phyloP scores from a whole-genome alignment of 2,329 filamentous ascomycete species.

The Akanthomyces uredinophilus region DNA sequence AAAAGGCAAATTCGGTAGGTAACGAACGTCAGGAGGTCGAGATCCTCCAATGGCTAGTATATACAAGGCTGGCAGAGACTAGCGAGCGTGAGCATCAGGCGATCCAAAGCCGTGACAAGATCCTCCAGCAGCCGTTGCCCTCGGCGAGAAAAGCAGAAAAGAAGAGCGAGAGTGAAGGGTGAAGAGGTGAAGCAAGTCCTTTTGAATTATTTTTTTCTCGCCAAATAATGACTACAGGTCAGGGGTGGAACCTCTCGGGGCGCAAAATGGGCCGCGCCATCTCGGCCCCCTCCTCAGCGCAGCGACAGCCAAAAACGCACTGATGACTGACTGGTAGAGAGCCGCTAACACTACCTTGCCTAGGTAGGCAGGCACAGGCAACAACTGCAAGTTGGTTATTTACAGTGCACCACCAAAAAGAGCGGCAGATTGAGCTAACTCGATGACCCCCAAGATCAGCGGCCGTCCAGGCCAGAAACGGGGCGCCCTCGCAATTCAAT shows the following conservation, averaged over 20 bases:
- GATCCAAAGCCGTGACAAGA: conserved; percentile 22
- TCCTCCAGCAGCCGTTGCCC: conserved; percentile 14
- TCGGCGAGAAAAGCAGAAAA: conserved; percentile 6
- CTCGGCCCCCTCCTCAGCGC: conserved; percentile 8
- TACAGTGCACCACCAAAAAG: background rate
- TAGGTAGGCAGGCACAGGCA: too few relatives aligned
- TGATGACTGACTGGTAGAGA: background rate
- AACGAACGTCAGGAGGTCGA: conserved; percentile 17
- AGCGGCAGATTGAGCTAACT: background rate
- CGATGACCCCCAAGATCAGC: background rate
- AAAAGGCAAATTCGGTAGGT: conserved; percentile 10
- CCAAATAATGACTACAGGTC: conserved; percentile 18
- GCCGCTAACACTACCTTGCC: too few relatives aligned
- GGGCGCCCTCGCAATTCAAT: too few relatives aligned
- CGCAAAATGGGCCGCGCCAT: conserved; percentile 15
- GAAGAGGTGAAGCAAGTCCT: conserved; percentile 15
- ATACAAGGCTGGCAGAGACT: conserved; percentile 34
- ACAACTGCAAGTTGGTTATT: too few relatives aligned
- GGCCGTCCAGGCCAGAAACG: background rate
- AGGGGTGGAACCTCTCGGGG: conserved; percentile 23
- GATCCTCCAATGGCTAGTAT: conserved; percentile 19
- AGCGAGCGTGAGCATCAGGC: conserved; percentile 35
- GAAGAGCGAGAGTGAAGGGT: conserved; percentile 6
- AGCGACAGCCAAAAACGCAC: background rate
- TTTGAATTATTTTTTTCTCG: conserved; percentile 20